Evolutionary conservation across 192 early-diverging fungal genomes (phyloP).

Genomic region (Diversispora eburnea): DNA sequence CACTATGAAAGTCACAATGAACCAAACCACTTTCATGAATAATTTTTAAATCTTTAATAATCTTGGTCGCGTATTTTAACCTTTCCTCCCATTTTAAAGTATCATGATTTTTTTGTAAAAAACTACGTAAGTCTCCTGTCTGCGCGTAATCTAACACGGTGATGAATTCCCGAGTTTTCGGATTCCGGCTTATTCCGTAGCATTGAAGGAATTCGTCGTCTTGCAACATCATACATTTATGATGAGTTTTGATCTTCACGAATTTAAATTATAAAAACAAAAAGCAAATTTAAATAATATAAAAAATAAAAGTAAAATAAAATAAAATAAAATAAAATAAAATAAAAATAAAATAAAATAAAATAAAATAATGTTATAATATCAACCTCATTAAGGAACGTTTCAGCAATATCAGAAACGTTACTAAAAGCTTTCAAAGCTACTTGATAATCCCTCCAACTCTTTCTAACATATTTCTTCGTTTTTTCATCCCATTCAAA

Average conservation of each 20-base stretch:
- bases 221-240: conserved; percentile 12
- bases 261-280: background rate
- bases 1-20: conserved; percentile 6
- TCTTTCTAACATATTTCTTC: background rate
- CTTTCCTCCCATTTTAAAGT: conserved; percentile 9
- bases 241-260: conserved; percentile 1
- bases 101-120: conserved; percentile 4
- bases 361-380: background rate
- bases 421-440: conserved; percentile 14
- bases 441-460: background rate
- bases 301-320: background rate
- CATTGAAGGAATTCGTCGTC: conserved; percentile 9
- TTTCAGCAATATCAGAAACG: background rate
- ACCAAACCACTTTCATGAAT: background rate
- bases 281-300: background rate
- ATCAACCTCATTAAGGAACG: conserved; percentile 18
- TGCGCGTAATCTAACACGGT: conserved; percentile 8
- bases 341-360: background rate
- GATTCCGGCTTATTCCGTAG: conserved; percentile 7
- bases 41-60: background rate
- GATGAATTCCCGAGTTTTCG: background rate
- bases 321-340: background rate
- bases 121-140: background rate
- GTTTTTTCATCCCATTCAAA: background rate
- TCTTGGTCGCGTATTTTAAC: background rate